Base-by-base conservation (phyloP, 2,329 filamentous ascomycete genomes). In the Claviceps spartinae region DNA sequence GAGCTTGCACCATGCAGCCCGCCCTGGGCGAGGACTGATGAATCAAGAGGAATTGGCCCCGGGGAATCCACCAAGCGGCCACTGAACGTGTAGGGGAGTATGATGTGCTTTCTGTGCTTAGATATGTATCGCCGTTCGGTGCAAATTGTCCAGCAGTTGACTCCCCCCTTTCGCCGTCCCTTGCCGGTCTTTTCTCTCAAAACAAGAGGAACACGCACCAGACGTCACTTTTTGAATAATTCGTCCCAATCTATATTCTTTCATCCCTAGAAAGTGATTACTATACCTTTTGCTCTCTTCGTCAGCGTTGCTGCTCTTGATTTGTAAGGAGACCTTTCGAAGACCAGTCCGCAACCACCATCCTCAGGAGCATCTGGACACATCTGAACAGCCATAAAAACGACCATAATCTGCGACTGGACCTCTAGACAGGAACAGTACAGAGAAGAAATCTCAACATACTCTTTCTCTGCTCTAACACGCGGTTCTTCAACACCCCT, bases 21-120 rank as follows among this genome's bases (percentile, higher is more conserved):
- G 48, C 40, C n/a, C 42, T 16, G 44, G 16, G 26, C 44, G 18
- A 52, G 22, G 16, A 30, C 37, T 45, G 48, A 4, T 38, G 41
- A 50, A 45, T 26, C 18, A 14, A 37, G 22, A 43, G 45, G 18
- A 42, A 36, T 20, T 20, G 36, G 36, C 8, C 47, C 40, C 43
- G 48, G 48, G 38, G 8, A 24, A 37, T 36, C 45, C 24, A 11
- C 11, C 9, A 41, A 24, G 20, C 6, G 26, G 36, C 18, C 7
- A n/a, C 8, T 20, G 22, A 34, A 9, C 30, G 30, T 34, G 30
- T 11, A 34, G 48, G 48, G 16, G 44, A 30, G 44, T 46, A 53
- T 51, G 48, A 48, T 50, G 48, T 53, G 48, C 47, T 50, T 49
- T 50, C 22, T 47, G 13, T 18, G 14, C n/a, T 47, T 7, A 13